A percentile compares a stretch with the other conserved stretches of the same genome.
Evolutionary conservation across 768 basidiomycete species (phyloP).

Genomic region (Tricholoma sp.): DNA sequence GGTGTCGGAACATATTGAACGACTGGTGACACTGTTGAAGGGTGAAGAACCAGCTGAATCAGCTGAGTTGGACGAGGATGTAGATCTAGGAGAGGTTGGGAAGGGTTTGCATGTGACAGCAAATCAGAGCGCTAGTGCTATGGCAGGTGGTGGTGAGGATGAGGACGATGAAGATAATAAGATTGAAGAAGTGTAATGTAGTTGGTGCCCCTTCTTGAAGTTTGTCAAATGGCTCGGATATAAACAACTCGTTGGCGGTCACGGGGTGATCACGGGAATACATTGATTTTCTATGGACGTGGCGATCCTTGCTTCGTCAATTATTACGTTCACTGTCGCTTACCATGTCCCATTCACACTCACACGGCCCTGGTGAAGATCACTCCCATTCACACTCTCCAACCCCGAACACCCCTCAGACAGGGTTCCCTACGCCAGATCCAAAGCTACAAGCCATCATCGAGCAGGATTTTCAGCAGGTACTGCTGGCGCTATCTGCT

Average conservation of each 20-base stretch:
- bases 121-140: conserved; percentile 8
- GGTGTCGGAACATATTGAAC: conserved; percentile 85
- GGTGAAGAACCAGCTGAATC: conserved; percentile 60
- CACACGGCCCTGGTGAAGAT: conserved; percentile 53
- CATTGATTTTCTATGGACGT: not conserved
- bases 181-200: conserved; percentile 69
- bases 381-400: conserved; percentile 39
- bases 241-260: not conserved
- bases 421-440: conserved; percentile 50
- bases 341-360: conserved; percentile 64
- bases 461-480: conserved; percentile 62
- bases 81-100: conserved; percentile 12
- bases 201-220: no score
- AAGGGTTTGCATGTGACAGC: conserved; percentile 17
- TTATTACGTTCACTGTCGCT: no score
- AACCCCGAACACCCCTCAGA: conserved; percentile 28
- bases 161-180: conserved; percentile 67
- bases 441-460: conserved; percentile 72
- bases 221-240: not conserved
- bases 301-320: not conserved
- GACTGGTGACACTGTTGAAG: conserved; percentile 82
- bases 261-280: not conserved
- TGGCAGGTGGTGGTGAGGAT: conserved; percentile 7
- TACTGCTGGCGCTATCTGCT: conserved; percentile 49
- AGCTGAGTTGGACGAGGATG: conserved; percentile 30